phyloP scores from a whole-genome alignment of 1,284 basidiomycete genomes.

The Rugosomyces carneus region DNA sequence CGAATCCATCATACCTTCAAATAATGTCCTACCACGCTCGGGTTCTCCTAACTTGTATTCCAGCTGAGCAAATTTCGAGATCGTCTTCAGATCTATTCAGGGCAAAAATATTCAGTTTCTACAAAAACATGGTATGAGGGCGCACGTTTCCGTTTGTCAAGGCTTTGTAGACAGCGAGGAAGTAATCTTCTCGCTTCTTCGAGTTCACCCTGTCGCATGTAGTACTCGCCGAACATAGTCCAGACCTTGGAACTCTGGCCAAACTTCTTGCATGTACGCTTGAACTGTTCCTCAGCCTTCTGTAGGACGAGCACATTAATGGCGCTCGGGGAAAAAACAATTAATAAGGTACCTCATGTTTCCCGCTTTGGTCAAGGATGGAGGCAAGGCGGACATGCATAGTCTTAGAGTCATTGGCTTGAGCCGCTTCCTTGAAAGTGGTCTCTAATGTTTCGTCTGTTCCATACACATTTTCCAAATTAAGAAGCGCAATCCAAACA shows the following conservation, averaged over 20 bases:
- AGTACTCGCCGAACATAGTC: slow-evolving; percentile 82
- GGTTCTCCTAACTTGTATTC: slow-evolving; percentile 94
- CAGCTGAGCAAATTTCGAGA: slow-evolving; percentile 89
- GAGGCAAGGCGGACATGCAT: slow-evolving; percentile 80
- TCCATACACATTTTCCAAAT: slow-evolving; percentile 93
- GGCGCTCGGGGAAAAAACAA: neutral
- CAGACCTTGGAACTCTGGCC: slow-evolving; percentile 88
- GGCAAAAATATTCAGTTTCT: neutral
- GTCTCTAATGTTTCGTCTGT: slow-evolving; percentile 74
- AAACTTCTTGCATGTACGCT: slow-evolving; percentile 88
- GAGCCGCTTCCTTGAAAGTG: slow-evolving; percentile 86
- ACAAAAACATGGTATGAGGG: slow-evolving; percentile 12
- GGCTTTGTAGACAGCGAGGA: slow-evolving; percentile 84
- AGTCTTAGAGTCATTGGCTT: slow-evolving; percentile 90
- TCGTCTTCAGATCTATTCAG: slow-evolving; percentile 82
- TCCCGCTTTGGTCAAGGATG: slow-evolving; percentile 82
- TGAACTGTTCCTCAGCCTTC: slow-evolving; percentile 85
- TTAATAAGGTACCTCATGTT: slow-evolving; percentile 56
- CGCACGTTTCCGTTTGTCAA: slow-evolving; percentile 94
- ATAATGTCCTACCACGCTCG: slow-evolving; percentile 93
- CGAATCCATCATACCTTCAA: slow-evolving; percentile 93
- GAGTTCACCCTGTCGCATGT: slow-evolving; percentile 63
- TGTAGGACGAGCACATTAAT: slow-evolving; percentile 23
- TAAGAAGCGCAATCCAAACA: slow-evolving; percentile 95
- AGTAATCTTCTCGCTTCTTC: slow-evolving; percentile 85